Percentiles rank a stretch among this genome's conserved stretches.
phyloP scores from a whole-genome alignment of 78 protist species.

The Dictyostelium firmibasis region DNA sequence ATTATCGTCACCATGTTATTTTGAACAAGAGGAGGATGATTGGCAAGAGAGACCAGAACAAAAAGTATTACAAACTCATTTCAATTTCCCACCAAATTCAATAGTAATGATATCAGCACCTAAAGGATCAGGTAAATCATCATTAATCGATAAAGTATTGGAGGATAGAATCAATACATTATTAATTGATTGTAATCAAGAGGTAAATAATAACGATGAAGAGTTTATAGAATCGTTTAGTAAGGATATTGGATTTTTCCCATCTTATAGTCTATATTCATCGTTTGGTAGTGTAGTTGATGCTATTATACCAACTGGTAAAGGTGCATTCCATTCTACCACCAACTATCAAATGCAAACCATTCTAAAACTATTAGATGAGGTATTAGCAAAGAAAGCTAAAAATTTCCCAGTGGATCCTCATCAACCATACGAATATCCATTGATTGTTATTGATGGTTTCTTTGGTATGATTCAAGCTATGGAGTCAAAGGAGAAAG shows the following conservation, averaged over 20 bases:
- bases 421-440: slow-evolving; percentile 49
- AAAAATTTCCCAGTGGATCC: slow-evolving; percentile 33
- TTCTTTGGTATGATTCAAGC: slow-evolving; percentile 77
- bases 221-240: slow-evolving; percentile 48
- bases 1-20: neutral
- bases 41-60: slow-evolving; percentile 71
- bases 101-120: slow-evolving; percentile 68
- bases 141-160: slow-evolving; percentile 30
- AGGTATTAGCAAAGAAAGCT: neutral
- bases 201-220: slow-evolving; percentile 59
- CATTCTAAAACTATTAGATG: slow-evolving; percentile 41
- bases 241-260: slow-evolving; percentile 68
- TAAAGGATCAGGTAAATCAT: slow-evolving; percentile 61
- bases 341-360: slow-evolving; percentile 37
- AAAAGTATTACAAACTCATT: slow-evolving; percentile 40
- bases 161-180: slow-evolving; percentile 32
- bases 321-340: slow-evolving; percentile 56
- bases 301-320: slow-evolving; percentile 59
- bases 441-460: slow-evolving; percentile 70
- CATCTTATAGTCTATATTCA: slow-evolving; percentile 22
- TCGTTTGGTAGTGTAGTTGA: slow-evolving; percentile 33
- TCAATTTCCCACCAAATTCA: slow-evolving; percentile 59
- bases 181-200: slow-evolving; percentile 61
- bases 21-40: slow-evolving; percentile 38
- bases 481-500: slow-evolving; percentile 70